Percentiles rank a stretch among this genome's conserved stretches.
Evolutionary conservation across 1,284 basidiomycete genomes (phyloP).

Genomic region (Moniliophthora roreri): DNA sequence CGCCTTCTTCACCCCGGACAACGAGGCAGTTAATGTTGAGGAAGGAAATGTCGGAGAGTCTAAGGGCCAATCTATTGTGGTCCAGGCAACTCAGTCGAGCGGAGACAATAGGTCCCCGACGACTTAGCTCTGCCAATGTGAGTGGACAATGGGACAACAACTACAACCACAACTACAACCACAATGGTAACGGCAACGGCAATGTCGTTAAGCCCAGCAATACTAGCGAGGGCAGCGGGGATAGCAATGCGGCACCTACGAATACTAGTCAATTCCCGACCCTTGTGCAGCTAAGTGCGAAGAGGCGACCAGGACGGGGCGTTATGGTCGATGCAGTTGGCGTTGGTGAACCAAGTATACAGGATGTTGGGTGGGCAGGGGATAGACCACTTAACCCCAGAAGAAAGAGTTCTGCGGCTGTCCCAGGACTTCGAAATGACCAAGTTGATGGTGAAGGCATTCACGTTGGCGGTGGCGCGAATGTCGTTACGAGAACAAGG

Average conservation of each 20-base stretch:
- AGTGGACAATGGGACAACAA: slow-evolving; percentile 13
- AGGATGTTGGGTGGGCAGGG: not conserved
- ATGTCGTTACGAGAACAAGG: slow-evolving; percentile 7
- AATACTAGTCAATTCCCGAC: slow-evolving; percentile 30
- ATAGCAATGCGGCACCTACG: not conserved
- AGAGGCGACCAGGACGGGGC: slow-evolving; percentile 21
- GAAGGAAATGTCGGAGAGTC: slow-evolving; percentile 83
- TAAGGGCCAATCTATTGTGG: slow-evolving; percentile 84
- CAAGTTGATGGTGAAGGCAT: not conserved
- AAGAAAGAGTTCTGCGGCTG: not conserved
- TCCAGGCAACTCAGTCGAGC: slow-evolving; percentile 71
- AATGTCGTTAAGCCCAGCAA: too few relatives aligned
- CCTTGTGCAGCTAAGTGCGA: slow-evolving; percentile 37
- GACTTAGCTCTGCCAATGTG: slow-evolving; percentile 32
- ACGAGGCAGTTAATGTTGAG: slow-evolving; percentile 83
- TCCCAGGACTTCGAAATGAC: not conserved
- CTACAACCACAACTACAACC: too few relatives aligned
- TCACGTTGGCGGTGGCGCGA: slow-evolving; percentile 1
- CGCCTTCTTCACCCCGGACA: slow-evolving; percentile 82
- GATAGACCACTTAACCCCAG: slow-evolving; percentile 1
- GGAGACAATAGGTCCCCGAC: slow-evolving; percentile 39
- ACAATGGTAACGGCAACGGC: too few relatives aligned
- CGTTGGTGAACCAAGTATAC: not conserved
- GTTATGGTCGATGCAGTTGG: not conserved
- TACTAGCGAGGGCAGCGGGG: too few relatives aligned